phyloP scores from a whole-genome alignment of 2,329 filamentous ascomycete genomes.

The Penicillium janthinellum region DNA sequence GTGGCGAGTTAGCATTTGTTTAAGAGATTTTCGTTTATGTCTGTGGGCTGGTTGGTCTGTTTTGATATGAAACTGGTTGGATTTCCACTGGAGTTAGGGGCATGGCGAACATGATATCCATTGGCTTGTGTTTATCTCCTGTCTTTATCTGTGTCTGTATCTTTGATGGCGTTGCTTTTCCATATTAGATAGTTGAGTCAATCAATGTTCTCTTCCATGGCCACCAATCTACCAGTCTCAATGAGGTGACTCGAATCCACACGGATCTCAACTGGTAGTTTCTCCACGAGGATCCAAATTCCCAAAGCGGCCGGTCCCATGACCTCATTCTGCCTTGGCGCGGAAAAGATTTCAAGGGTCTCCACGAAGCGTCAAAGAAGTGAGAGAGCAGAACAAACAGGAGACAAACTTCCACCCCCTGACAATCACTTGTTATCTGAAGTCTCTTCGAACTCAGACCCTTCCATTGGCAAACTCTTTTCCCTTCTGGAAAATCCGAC shows the following conservation, averaged over 20 bases:
- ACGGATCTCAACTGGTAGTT: neutral
- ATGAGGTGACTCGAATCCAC: too few relatives aligned
- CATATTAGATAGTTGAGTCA: neutral
- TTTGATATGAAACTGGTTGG: slow-evolving; percentile 2
- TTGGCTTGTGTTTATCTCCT: slow-evolving; percentile 12
- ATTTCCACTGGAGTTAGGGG: slow-evolving; percentile 21
- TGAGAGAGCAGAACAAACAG: neutral
- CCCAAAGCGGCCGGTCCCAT: slow-evolving; percentile 9
- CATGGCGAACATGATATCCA: slow-evolving; percentile 33
- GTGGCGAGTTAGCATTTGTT: slow-evolving; percentile 30
- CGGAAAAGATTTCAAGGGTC: slow-evolving; percentile 15
- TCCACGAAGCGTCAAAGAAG: neutral
- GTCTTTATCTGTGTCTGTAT: neutral
- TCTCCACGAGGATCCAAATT: neutral
- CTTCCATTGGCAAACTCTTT: neutral
- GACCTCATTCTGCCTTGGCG: slow-evolving; percentile 20
- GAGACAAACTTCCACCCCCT: neutral
- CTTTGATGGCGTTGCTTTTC: neutral
- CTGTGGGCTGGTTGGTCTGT: neutral
- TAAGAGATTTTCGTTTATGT: slow-evolving; percentile 9
- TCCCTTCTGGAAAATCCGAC: neutral
- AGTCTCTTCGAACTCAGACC: neutral
- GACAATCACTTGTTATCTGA: neutral
- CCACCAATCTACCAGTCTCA: neutral
- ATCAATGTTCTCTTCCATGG: neutral